Conservation (phyloP, 768 basidiomycete species). For the Suillus subaureus region DNA sequence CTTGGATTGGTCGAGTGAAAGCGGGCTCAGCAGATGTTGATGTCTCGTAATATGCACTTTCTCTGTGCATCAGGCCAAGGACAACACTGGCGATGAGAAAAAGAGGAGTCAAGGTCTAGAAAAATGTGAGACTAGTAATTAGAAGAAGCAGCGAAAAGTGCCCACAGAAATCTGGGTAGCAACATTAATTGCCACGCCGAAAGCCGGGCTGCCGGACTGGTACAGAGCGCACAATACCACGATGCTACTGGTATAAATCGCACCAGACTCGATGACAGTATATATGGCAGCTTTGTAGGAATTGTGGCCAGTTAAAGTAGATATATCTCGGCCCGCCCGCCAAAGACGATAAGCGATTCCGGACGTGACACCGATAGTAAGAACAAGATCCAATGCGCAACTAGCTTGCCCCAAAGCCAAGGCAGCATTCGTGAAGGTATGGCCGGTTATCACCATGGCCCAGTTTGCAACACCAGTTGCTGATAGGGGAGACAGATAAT, state of each 20-base stretch:
- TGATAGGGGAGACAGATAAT: neutral
- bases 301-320: neutral
- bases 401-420: neutral
- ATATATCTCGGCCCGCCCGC: slow-evolving; percentile 7
- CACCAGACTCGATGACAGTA: slow-evolving; percentile 22
- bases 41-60: neutral
- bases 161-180: slow-evolving; percentile 18
- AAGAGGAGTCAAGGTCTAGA: slow-evolving; percentile 17
- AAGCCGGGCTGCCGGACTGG: neutral
- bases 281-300: slow-evolving; percentile 16
- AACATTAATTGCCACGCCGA: slow-evolving; percentile 5
- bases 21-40: neutral
- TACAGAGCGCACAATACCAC: slow-evolving; percentile 15
- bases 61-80: slow-evolving; percentile 11
- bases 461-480: neutral
- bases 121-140: neutral
- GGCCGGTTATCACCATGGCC: neutral
- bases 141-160: neutral
- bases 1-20: neutral
- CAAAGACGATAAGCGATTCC: slow-evolving; percentile 20
- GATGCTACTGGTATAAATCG: slow-evolving; percentile 17
- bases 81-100: slow-evolving; percentile 18
- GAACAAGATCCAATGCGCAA: slow-evolving; percentile 14
- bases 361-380: slow-evolving; percentile 16
- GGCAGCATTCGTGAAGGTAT: neutral